Evolutionary conservation across 176 grass and related monocot species (phyloP), one percentile per base, ranked within the genome.

Genomic region (Typha latifolia): DNA sequence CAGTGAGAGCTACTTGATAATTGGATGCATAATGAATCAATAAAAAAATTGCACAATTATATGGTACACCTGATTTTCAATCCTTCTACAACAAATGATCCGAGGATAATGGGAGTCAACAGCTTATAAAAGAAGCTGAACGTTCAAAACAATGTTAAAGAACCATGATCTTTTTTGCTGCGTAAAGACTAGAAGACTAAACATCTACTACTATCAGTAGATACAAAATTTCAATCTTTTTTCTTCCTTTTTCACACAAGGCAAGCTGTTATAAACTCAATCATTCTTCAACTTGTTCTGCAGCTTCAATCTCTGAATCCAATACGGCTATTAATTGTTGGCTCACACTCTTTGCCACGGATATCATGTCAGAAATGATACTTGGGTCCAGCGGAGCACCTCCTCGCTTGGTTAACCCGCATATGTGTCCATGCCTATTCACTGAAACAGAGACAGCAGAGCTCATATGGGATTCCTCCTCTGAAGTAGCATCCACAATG

Each of bases 401-500:
- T 5, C 91, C 91, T 22, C 87, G 78, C 63, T 96, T 96, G 14
- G 84, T 87, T 69, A 96, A 47, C 68, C 87, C 91, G 7, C 91
- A 87, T 47, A 96, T 81, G 53, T 83, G 81, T 0, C 91, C 87
- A 21, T 78, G 82, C 70, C 84, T 80, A 56, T 90, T 96, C 34
- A 96, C 76, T 5, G 91, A 90, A 5, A 90, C 76, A 0, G 86
- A 96, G 76, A 96, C 80, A 1, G 84, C 91, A 12, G 82, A 91
- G 53, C 84, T 96, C 82, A 91, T 96, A 64, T 91, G 84, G 26
- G 91, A 91, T 68, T 96, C 87, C 71, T 96, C 91, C 67, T 96
- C 91, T 11, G 49, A 83, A 32, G 87, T 83, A 32, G 91, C 82
- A 65, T 91, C 91, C 3, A 80, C 87, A 72, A 91, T 96, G 67